phyloP scores from a whole-genome alignment of 495 filamentous ascomycete species.

The Penicillium mononematosum region DNA sequence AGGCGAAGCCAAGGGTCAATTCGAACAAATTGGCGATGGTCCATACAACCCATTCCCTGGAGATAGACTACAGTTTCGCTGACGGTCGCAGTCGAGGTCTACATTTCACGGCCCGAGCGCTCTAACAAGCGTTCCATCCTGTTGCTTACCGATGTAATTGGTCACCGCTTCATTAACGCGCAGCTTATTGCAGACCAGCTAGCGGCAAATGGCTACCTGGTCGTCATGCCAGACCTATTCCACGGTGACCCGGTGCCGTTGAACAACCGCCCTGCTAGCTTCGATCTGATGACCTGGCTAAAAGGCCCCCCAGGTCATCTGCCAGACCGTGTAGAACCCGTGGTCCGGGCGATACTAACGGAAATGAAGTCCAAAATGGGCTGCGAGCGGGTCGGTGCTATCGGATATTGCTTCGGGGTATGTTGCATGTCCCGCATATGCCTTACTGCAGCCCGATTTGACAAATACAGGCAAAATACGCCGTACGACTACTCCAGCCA shows the following conservation, averaged over 20 bases:
- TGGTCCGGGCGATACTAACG: conserved; percentile 54
- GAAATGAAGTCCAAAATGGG: conserved; percentile 53
- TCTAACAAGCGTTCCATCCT: conserved; percentile 31
- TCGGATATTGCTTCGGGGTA: conserved; percentile 78
- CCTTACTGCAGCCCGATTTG: neutral
- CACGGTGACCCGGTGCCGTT: conserved; percentile 34
- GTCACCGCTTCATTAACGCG: conserved; percentile 35
- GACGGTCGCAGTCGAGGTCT: conserved; percentile 28
- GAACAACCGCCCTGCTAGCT: conserved; percentile 30
- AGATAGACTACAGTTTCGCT: neutral
- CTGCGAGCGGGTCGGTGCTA: conserved; percentile 60
- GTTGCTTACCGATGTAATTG: conserved; percentile 36
- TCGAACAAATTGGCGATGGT: conserved; percentile 31
- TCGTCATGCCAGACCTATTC: conserved; percentile 60
- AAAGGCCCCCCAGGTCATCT: conserved; percentile 54
- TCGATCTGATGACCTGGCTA: conserved; percentile 32
- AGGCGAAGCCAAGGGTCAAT: conserved; percentile 28
- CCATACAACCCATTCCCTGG: neutral
- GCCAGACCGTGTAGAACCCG: conserved; percentile 56
- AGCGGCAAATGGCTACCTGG: conserved; percentile 74
- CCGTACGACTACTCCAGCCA: conserved; percentile 39
- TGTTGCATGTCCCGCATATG: neutral
- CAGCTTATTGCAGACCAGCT: conserved; percentile 65
- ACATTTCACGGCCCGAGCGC: conserved; percentile 26
- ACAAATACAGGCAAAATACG: conserved; percentile 46